Base-by-base conservation (phyloP, 1,284 basidiomycete genomes). In the Malassezia cuniculi region DNA sequence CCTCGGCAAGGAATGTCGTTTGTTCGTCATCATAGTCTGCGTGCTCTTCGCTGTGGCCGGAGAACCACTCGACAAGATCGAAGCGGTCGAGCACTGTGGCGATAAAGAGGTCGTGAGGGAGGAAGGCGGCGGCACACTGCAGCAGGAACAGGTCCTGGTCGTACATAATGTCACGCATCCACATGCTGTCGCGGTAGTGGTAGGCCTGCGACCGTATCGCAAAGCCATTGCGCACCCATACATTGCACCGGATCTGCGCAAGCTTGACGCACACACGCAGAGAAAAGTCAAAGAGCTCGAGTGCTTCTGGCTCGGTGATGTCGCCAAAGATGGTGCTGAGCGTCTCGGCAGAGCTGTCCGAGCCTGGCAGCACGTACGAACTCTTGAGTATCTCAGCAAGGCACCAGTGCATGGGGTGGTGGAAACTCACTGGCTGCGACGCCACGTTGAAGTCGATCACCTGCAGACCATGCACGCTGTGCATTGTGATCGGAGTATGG, bases 141-240 rank as follows among this genome's bases (percentile, higher is more conserved):
- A 97, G 73, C 44, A 95, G 76, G 73, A 81, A 93, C 19, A 97
- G 73, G 55, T 97, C 90, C 66, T 95, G 87, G 68, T 97, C 90
- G 66, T 90, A 89, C 63, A 90, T 95, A 8, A 86, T 76, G 67
- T 95, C 93, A 19, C 90, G 80, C 38, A 95, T 77, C 42, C 42
- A 45, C 75, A 83, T 82, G 65, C 86, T 86, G 66, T 97, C 90
- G 28, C 87, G 81, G 68, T 97, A 99, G 67, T 97, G 89, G 39
- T 90, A 74, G n/a, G 89, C 75, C 66, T 97, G 93, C 1, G 85
- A 85, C 2, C 90, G 80, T 54, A 97, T 89, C 5, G 82, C 83
- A 55, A 87, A 85, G 2, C 93, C 93, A 55, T 99, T 99, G 37
- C 90, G 81, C 4, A 94, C 89, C 93, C 93, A 99, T 15, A 95